Conservation (phyloP, 306 rosid genomes). For the Rosa rugosa region DNA sequence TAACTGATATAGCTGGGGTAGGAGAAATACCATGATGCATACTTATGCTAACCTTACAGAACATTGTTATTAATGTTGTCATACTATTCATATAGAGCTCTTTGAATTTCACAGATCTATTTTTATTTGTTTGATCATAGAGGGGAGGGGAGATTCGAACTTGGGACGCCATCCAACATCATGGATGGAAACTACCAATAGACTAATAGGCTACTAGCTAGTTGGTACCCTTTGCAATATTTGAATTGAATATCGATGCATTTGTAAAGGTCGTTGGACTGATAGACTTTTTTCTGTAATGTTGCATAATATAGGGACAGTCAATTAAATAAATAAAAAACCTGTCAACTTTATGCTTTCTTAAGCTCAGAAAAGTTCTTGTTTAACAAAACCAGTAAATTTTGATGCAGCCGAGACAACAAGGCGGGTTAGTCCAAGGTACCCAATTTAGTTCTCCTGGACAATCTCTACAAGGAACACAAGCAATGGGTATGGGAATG, state of each 20-base stretch:
- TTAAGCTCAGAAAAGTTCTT: background rate
- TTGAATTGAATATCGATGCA: background rate
- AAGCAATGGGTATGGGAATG: slow-evolving; percentile 89
- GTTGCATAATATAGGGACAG: slow-evolving; percentile 1
- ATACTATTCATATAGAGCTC: background rate
- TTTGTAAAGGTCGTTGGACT: background rate
- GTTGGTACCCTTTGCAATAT: background rate
- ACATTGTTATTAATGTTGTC: background rate
- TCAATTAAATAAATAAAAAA: background rate
- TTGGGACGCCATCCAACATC: background rate
- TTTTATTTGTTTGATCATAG: too few species aligned
- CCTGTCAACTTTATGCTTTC: slow-evolving; percentile 5
- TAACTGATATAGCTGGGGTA: background rate
- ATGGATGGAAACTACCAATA: background rate
- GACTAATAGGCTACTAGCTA: background rate
- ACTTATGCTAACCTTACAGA: background rate
- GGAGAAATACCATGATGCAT: background rate
- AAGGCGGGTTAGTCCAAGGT: slow-evolving; percentile 68
- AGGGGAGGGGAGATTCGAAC: too few species aligned
- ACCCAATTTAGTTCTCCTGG: slow-evolving; percentile 82
- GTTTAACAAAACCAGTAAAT: slow-evolving; percentile 25
- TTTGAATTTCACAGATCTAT: background rate
- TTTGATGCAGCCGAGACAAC: slow-evolving; percentile 83
- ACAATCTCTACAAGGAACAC: slow-evolving; percentile 85
- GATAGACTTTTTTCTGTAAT: background rate